Percentiles rank a stretch among this genome's conserved stretches.
phyloP scores from a whole-genome alignment of 1,284 basidiomycete species.

The Ustilago tritici region DNA sequence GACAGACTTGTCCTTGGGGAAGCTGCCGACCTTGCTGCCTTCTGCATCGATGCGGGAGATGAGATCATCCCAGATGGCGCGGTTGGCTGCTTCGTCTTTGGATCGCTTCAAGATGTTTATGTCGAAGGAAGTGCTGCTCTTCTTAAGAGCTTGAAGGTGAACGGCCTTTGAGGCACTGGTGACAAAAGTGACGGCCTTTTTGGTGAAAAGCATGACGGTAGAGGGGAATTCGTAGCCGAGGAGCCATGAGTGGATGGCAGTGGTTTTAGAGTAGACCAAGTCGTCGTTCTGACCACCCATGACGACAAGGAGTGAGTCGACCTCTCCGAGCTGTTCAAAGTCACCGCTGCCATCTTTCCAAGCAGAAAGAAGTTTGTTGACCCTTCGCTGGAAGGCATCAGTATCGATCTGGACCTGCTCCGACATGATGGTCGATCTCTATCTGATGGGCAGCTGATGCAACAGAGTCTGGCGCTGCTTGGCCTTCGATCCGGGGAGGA shows the following conservation, averaged over 20 bases:
- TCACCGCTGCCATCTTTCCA: slow-evolving; percentile 51
- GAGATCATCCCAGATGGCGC: slow-evolving; percentile 67
- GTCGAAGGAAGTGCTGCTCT: slow-evolving; percentile 51
- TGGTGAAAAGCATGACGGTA: slow-evolving; percentile 84
- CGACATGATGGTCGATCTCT: slow-evolving; percentile 38
- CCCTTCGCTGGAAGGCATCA: slow-evolving; percentile 52
- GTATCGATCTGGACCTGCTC: slow-evolving; percentile 61
- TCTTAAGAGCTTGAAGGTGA: slow-evolving; percentile 57
- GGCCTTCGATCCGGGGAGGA: slow-evolving; percentile 2
- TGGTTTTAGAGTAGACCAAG: slow-evolving; percentile 55
- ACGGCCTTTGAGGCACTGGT: slow-evolving; percentile 84
- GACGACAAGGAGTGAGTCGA: slow-evolving; percentile 53
- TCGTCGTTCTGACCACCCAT: slow-evolving; percentile 58
- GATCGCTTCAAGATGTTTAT: slow-evolving; percentile 69
- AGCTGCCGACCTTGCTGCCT: slow-evolving; percentile 67
- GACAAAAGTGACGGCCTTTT: slow-evolving; percentile 80
- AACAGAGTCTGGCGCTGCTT: background rate
- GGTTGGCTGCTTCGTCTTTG: slow-evolving; percentile 70
- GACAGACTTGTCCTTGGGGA: slow-evolving; percentile 81
- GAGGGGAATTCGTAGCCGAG: slow-evolving; percentile 97
- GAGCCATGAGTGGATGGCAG: slow-evolving; percentile 78
- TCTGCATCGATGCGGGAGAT: slow-evolving; percentile 36
- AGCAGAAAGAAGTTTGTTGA: slow-evolving; percentile 36
- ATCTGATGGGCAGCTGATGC: slow-evolving; percentile 10
- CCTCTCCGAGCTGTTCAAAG: slow-evolving; percentile 31